phyloP scores from a whole-genome alignment of 2,329 filamentous ascomycete species.

The Aspergillus sp. region DNA sequence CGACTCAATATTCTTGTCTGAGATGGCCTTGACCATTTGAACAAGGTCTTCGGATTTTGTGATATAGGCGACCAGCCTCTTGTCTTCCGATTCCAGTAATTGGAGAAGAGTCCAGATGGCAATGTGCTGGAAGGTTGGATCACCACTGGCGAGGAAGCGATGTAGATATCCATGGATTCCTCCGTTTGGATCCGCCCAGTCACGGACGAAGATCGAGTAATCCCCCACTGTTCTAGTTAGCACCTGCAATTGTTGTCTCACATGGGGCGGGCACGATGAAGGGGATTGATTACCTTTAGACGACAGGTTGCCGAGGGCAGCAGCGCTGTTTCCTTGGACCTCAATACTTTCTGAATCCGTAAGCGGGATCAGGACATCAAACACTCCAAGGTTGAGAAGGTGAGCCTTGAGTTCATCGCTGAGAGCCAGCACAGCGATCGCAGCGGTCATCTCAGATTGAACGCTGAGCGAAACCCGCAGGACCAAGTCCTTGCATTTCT shows the following conservation, averaged over 20 bases:
- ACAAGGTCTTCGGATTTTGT: slow-evolving; percentile 86
- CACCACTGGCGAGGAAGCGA: slow-evolving; percentile 85
- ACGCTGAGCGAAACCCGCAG: slow-evolving; percentile 87
- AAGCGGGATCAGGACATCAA: slow-evolving; percentile 89
- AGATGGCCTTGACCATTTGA: slow-evolving; percentile 82
- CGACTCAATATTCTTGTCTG: slow-evolving; percentile 77
- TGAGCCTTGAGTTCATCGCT: slow-evolving; percentile 94
- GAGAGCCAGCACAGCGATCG: slow-evolving; percentile 88
- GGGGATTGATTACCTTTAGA: slow-evolving; percentile 66
- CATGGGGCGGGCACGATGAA: no score
- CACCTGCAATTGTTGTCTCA: no score
- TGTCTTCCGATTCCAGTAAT: slow-evolving; percentile 89
- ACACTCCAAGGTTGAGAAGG: slow-evolving; percentile 82
- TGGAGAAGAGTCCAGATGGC: slow-evolving; percentile 97
- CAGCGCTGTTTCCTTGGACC: slow-evolving; percentile 95
- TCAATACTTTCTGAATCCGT: slow-evolving; percentile 95
- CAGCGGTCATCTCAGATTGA: slow-evolving; percentile 99
- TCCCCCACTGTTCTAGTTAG: slow-evolving; percentile 64
- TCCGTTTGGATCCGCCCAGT: slow-evolving; percentile 86
- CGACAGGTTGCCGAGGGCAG: slow-evolving; percentile 87
- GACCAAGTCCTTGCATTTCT: slow-evolving; percentile 97
- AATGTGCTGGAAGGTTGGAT: slow-evolving; percentile 97
- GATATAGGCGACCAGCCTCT: slow-evolving; percentile 78
- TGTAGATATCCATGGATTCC: slow-evolving; percentile 93
- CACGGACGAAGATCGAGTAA: slow-evolving; percentile 89